phyloP scores from a whole-genome alignment of 345 rosid genomes.

The Eutrema heterophyllum region DNA sequence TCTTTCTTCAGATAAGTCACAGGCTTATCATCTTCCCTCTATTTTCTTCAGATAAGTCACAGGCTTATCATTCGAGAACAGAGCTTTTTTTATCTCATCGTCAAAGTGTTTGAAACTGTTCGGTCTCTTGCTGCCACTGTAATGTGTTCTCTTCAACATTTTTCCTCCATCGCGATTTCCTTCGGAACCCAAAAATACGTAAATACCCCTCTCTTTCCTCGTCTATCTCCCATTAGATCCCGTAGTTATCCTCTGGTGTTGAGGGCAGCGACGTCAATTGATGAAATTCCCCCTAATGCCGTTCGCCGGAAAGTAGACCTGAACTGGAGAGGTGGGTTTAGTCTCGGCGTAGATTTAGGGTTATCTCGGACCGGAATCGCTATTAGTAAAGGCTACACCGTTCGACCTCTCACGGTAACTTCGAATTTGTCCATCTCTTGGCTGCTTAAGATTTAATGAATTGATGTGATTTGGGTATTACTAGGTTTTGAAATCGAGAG shows the following conservation, averaged over 20 bases:
- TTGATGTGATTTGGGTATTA: background rate
- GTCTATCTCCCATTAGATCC: background rate
- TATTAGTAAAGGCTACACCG: slow-evolving; percentile 68
- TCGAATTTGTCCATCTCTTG: background rate
- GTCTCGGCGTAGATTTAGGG: slow-evolving; percentile 86
- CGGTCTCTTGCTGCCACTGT: background rate
- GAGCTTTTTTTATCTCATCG: background rate
- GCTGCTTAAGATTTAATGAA: background rate
- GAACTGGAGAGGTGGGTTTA: slow-evolving; percentile 80
- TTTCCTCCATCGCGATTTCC: background rate
- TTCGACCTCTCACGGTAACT: slow-evolving; percentile 70
- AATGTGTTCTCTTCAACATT: slow-evolving; percentile 32
- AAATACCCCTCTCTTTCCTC: slow-evolving; percentile 2
- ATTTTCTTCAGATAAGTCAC: no score
- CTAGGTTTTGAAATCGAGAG: slow-evolving; percentile 73
- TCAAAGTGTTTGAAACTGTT: background rate
- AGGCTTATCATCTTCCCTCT: no score
- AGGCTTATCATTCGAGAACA: no score
- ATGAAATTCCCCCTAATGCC: slow-evolving; percentile 73
- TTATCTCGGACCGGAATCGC: slow-evolving; percentile 77
- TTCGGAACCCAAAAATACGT: slow-evolving; percentile 10
- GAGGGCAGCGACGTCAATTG: slow-evolving; percentile 33
- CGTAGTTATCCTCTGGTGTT: background rate
- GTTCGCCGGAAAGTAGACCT: slow-evolving; percentile 52
- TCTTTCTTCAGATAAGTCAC: no score